Conservation (phyloP, 257 asterid species). For the Ballota nigra region DNA sequence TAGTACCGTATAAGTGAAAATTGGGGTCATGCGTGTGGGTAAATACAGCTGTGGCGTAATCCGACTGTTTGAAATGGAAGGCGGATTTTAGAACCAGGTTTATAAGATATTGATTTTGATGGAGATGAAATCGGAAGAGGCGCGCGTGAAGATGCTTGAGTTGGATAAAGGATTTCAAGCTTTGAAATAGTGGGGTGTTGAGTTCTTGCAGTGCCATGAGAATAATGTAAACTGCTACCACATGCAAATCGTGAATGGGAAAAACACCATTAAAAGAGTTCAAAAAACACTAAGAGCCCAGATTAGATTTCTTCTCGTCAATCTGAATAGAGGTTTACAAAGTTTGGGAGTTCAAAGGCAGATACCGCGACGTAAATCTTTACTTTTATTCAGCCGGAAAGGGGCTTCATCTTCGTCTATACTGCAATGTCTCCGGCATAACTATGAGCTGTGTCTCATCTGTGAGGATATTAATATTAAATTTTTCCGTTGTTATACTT, state of each 20-base stretch:
- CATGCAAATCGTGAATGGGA: background rate
- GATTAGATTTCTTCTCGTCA: background rate
- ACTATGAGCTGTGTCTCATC: no score
- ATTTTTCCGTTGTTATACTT: no score
- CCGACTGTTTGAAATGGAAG: slow-evolving; percentile 35
- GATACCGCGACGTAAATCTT: no score
- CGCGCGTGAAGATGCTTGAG: slow-evolving; percentile 34
- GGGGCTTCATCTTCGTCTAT: no score
- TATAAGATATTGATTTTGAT: slow-evolving; percentile 26
- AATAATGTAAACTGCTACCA: background rate
- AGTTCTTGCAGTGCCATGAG: slow-evolving; percentile 26
- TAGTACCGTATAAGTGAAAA: slow-evolving; percentile 29
- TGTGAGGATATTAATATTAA: no score
- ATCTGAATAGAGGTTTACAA: background rate
- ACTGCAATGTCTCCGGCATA: no score
- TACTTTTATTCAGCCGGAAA: no score
- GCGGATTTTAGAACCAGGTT: slow-evolving; percentile 33
- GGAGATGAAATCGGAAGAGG: slow-evolving; percentile 26
- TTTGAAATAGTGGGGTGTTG: slow-evolving; percentile 20
- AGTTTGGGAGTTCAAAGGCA: background rate
- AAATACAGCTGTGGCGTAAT: slow-evolving; percentile 29
- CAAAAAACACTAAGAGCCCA: no score
- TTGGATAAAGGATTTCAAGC: slow-evolving; percentile 27
- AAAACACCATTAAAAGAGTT: background rate
- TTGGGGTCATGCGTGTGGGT: slow-evolving; percentile 26